Conservation (phyloP, 805 yeast genomes). For the Zygotorulaspora florentina region DNA sequence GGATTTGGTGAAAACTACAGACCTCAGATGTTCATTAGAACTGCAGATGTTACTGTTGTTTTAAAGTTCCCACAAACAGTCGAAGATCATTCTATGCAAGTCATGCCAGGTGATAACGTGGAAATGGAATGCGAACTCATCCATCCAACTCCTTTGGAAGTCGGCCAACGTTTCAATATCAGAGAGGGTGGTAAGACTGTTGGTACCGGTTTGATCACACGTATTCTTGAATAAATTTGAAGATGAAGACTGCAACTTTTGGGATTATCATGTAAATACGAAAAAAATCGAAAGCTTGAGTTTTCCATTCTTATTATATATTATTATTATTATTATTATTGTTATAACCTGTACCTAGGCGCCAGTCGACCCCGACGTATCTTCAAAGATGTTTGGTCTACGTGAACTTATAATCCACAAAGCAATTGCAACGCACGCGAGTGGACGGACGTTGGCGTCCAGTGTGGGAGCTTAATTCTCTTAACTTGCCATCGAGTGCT, state of each 20-base stretch:
- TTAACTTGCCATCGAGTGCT: too few species aligned
- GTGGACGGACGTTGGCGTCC: too few species aligned
- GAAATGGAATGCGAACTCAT: conserved; percentile 91
- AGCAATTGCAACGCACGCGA: too few species aligned
- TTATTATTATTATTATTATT: conserved; percentile 3
- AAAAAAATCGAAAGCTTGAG: neutral
- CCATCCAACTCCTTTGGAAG: conserved; percentile 90
- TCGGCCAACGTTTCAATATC: conserved; percentile 96
- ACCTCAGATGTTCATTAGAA: conserved; percentile 96
- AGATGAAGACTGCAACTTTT: neutral
- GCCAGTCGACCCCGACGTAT: too few species aligned
- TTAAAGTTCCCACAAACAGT: conserved; percentile 82
- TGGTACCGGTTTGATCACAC: conserved; percentile 96
- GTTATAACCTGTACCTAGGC: neutral
- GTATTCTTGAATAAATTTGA: conserved; percentile 57
- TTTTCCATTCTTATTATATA: conserved; percentile 3
- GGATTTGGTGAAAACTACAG: conserved; percentile 96
- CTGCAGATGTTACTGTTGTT: conserved; percentile 90
- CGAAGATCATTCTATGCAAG: conserved; percentile 83
- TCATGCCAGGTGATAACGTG: conserved; percentile 96
- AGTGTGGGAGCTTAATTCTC: too few species aligned
- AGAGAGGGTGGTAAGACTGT: conserved; percentile 99
- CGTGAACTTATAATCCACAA: too few species aligned
- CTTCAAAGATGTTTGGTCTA: too few species aligned
- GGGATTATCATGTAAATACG: conserved; percentile 11